Conservation (phyloP, 179 eudicot species). For the Sideroxylon spinosum region DNA sequence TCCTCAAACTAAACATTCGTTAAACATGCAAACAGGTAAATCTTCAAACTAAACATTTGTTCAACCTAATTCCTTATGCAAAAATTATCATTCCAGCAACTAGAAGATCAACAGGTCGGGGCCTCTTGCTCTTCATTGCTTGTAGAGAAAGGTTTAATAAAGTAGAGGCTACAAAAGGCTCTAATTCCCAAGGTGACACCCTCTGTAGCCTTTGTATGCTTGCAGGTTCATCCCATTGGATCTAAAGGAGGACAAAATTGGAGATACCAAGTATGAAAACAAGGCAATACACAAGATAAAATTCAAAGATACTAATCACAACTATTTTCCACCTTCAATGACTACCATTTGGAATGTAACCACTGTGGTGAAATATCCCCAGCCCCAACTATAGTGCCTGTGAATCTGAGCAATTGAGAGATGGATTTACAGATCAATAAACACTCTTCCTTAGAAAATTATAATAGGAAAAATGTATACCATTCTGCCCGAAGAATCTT, state of each 20-base stretch:
- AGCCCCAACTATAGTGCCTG: constrained; percentile 69
- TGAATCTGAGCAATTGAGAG: constrained; percentile 43
- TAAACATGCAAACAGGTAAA: too few species aligned
- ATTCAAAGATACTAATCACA: not conserved
- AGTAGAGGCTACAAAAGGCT: constrained; percentile 57
- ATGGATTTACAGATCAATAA: not conserved
- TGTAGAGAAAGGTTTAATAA: constrained; percentile 37
- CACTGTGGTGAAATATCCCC: constrained; percentile 66
- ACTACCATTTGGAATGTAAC: constrained; percentile 74
- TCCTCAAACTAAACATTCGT: not conserved
- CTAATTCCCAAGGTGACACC: constrained; percentile 93
- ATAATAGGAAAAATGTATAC: too few species aligned
- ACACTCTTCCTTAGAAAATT: not conserved
- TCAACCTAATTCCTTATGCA: not conserved
- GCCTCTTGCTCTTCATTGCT: constrained; percentile 56
- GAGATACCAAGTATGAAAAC: constrained; percentile 19
- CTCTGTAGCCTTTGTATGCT: constrained; percentile 60
- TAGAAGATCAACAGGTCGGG: constrained; percentile 55
- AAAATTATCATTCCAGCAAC: constrained; percentile 37
- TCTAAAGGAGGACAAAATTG: constrained; percentile 29
- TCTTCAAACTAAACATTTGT: too few species aligned
- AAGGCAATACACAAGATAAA: constrained; percentile 10
- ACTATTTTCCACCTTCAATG: constrained; percentile 59
- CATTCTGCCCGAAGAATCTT: too few species aligned
- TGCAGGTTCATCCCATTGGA: constrained; percentile 93